Evolutionary conservation across 805 yeast species (phyloP), one percentile per base, ranked within the genome.

Genomic region (Candida cerambycidarum): DNA sequence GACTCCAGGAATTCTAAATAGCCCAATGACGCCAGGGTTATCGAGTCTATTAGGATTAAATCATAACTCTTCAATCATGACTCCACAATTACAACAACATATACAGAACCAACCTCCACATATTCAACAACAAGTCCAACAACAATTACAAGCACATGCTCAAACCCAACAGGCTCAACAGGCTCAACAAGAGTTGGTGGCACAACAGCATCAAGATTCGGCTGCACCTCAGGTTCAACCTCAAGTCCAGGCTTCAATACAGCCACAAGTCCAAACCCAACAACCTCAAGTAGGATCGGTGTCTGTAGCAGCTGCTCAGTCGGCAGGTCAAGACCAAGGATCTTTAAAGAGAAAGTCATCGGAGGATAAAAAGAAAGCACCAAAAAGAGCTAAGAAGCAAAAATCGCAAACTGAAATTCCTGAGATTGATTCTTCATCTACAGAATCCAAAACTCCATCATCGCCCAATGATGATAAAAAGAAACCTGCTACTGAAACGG

Each of bases 11-110:
- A 51, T 67, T 41, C 46, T 67, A n/a, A 65, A 66, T 36, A 70
- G 73, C 18, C 68, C 73, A 19, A 71, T 73, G 56, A 74, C 79
- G 2, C 81, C 82, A 0, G 76, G 76, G 0, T 56, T 77, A 23
- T 61, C 63, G 33, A 61, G 65, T 40, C 55, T 70, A n/a, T 49
- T 69, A 24, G 73, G 73, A 1, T 55, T 67, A 19, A 51, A 59
- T 13, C 38, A 28, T 11, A 41, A 46, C 17, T 14, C 36, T 16
- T 12, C 38, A 2, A 36, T 40, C 16, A 33, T 27, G 45, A 24
- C 42, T 13, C 46, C 62, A 9, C 35, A 28, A 16, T 25, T 44
- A 7, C 47, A 47, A 32, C 32, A 36, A 13, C 38, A 35, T 17
- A 31, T 36, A 16, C 40, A 27, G 41, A 41, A 39, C 23, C 43